These are phyloP conservation scores for Datura wrightii DNA, from an alignment of 257 asterid species.

Conservation along the genomic window DNA sequence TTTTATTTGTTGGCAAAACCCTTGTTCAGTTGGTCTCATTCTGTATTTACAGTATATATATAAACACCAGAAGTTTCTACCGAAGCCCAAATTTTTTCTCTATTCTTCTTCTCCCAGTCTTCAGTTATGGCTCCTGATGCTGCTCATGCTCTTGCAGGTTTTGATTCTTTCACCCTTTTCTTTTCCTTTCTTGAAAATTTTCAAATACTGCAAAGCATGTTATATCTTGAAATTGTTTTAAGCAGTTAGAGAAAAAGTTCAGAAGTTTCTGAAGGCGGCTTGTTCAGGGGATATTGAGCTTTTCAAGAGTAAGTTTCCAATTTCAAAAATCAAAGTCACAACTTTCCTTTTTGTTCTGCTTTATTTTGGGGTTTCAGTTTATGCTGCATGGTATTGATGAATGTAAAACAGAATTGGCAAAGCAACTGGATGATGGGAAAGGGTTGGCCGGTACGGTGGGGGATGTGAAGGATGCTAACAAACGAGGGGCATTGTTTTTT, in stretches of 20 bases:
- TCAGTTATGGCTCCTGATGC: slow-evolving; percentile 63
- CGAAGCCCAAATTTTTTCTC: too few species aligned
- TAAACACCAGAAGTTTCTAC: slow-evolving; percentile 22
- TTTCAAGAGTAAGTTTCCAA: slow-evolving; percentile 63
- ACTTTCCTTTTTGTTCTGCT: background rate
- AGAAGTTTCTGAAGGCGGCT: slow-evolving; percentile 76
- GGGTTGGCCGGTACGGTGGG: slow-evolving; percentile 72
- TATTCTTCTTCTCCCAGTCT: background rate
- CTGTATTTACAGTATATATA: too few species aligned
- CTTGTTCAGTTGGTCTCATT: background rate
- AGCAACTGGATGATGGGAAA: slow-evolving; percentile 81
- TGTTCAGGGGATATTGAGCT: slow-evolving; percentile 67
- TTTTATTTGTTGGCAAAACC: background rate
- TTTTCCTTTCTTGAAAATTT: background rate
- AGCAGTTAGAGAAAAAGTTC: slow-evolving; percentile 79
- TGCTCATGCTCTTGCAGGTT: slow-evolving; percentile 92
- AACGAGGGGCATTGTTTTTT: slow-evolving; percentile 93
- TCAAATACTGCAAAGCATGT: background rate
- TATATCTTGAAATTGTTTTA: slow-evolving; percentile 9
- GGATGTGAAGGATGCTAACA: slow-evolving; percentile 93
- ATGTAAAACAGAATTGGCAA: slow-evolving; percentile 56
- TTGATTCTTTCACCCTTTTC: background rate
- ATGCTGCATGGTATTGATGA: background rate
- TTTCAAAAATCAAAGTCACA: background rate
- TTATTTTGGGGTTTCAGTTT: slow-evolving; percentile 7